Evolutionary conservation across 352 stramenopile species (phyloP), one percentile per base, ranked within the genome.

Genomic region (Pythium oligandrum): DNA sequence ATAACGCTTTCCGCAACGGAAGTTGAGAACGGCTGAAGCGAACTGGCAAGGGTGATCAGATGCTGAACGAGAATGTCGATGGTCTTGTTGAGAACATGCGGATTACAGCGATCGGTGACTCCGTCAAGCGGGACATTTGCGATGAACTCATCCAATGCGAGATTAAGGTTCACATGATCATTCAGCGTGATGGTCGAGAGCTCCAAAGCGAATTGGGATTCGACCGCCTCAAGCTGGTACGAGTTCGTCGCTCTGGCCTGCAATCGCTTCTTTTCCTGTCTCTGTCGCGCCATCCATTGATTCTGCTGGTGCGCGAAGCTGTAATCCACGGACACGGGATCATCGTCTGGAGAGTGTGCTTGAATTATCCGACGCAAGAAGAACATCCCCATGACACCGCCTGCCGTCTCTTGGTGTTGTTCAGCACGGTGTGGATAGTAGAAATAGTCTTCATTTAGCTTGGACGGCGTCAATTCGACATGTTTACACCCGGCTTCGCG

Each of bases 401-500:
- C 61, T 31, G 65, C 63, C 0, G 52, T 63, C 33, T 72, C 66
- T 10, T 46, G 43, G 7, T 59, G 48, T 30, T 64, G 58, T 9
- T 64, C 65, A 30, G 47, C 68, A 9, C 75, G 61, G 49, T 87
- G 77, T 8, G 80, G 80, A 40, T 86, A 74, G 48, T 78, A 88
- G 40, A 84, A 68, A 40, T 75, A 64, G n/a, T 67, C 75, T 45
- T 70, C 77, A 36, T 83, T 81, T 7, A 82, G 61, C 11, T 66
- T 67, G 3, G 63, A 64, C 0, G 66, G 59, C 0, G 55, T 57
- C 11, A 90, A 51, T 40, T 71, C 63, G 9, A 86, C 61, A 33
- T 87, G 69, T 3, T 88, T 64, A n/a, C 73, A 66, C 4, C 70
- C 73, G 32, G 70, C 67, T 57, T 90, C 80, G 3, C 78, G 69